Percentiles rank a stretch among this genome's conserved stretches.
Evolutionary conservation across 495 filamentous ascomycete genomes (phyloP).

Genomic region (Penicillium bialowiezense): DNA sequence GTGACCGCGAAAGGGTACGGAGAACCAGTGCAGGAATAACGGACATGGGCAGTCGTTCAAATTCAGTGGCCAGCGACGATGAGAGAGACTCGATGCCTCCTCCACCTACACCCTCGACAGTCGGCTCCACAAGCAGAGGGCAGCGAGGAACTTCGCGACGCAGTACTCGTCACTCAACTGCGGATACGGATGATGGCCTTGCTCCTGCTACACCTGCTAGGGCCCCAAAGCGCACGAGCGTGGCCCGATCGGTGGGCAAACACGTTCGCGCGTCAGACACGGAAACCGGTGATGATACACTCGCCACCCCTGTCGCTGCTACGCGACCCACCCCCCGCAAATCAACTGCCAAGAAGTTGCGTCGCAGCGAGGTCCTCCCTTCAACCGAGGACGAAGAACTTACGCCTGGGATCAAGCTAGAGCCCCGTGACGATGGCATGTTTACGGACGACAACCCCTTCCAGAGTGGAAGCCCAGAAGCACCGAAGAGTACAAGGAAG

Average conservation of each 20-base stretch:
- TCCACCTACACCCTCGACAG: slow-evolving; percentile 44
- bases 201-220: slow-evolving; percentile 29
- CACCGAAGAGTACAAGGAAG: slow-evolving; percentile 24
- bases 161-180: slow-evolving; percentile 36
- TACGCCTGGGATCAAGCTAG: slow-evolving; percentile 35
- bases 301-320: slow-evolving; percentile 33
- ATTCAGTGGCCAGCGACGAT: slow-evolving; percentile 45
- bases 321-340: slow-evolving; percentile 31
- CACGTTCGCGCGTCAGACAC: slow-evolving; percentile 53
- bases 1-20: slow-evolving; percentile 70
- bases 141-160: slow-evolving; percentile 37
- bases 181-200: slow-evolving; percentile 32
- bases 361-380: slow-evolving; percentile 56
- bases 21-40: slow-evolving; percentile 82
- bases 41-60: slow-evolving; percentile 63
- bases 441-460: slow-evolving; percentile 94
- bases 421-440: slow-evolving; percentile 49
- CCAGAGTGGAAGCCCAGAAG: slow-evolving; percentile 71
- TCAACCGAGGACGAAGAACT: slow-evolving; percentile 37
- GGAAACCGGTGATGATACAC: slow-evolving; percentile 40
- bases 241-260: slow-evolving; percentile 46
- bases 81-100: slow-evolving; percentile 45
- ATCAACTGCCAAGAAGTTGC: slow-evolving; percentile 47
- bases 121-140: slow-evolving; percentile 43
- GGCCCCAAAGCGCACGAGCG: slow-evolving; percentile 26